A percentile compares a stretch with the other conserved stretches of the same genome.
These are phyloP conservation scores for Irineochytrium annulatum DNA, from an alignment of 192 early-diverging fungal genomes.

Conservation along the genomic window DNA sequence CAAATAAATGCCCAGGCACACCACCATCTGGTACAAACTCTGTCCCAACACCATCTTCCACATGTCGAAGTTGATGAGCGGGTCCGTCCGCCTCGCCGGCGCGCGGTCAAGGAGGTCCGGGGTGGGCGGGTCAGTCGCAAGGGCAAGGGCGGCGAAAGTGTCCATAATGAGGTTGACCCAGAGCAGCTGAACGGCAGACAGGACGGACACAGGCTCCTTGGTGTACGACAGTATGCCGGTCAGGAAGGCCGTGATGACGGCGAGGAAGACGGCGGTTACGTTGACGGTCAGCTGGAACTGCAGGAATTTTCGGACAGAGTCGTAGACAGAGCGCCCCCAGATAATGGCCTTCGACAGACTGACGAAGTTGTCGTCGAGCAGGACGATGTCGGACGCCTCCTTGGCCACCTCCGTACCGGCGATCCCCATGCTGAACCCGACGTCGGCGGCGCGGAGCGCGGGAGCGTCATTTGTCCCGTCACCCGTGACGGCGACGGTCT, in stretches of 20 bases:
- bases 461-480: slow-evolving; percentile 98
- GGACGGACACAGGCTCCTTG: slow-evolving; percentile 53
- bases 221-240: slow-evolving; percentile 28
- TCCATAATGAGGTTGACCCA: slow-evolving; percentile 99
- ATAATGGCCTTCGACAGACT: slow-evolving; percentile 95
- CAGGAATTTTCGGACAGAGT: slow-evolving; percentile 96
- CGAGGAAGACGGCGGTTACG: slow-evolving; percentile 52
- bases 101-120: slow-evolving; percentile 74
- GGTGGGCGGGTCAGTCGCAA: slow-evolving; percentile 91
- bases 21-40: slow-evolving; percentile 80
- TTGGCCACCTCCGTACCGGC: slow-evolving; percentile 99
- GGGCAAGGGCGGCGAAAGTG: slow-evolving; percentile 93
- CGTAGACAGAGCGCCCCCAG: slow-evolving; percentile 96
- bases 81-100: slow-evolving; percentile 69
- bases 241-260: slow-evolving; percentile 42
- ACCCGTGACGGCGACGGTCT: slow-evolving; percentile 97
- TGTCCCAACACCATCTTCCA: slow-evolving; percentile 90
- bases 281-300: slow-evolving; percentile 99
- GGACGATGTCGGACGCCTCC: slow-evolving; percentile 95
- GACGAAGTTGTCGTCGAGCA: slow-evolving; percentile 98
- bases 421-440: slow-evolving; percentile 99
- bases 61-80: slow-evolving; percentile 85
- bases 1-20: slow-evolving; percentile 56
- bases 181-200: slow-evolving; percentile 93
- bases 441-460: slow-evolving; percentile 89